Evolutionary conservation across 2,329 filamentous ascomycete genomes (phyloP).

Genomic region (Fusarium odoratissimum): DNA sequence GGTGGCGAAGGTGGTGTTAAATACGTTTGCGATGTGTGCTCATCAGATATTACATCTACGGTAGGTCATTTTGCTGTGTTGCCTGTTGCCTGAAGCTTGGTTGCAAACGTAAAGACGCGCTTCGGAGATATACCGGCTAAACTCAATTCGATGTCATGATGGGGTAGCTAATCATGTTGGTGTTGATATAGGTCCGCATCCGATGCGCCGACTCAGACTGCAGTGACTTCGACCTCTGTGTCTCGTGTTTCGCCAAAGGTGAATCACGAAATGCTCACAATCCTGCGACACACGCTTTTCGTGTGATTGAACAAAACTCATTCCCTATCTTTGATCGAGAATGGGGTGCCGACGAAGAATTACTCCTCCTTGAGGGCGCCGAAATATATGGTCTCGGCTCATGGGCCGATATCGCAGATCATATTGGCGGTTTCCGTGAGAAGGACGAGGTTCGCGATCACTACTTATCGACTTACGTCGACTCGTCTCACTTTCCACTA

Average conservation of each 20-base stretch:
- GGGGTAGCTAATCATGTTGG: conserved; percentile 33
- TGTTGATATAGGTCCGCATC: conserved; percentile 80
- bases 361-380: conserved; percentile 91
- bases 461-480: conserved; percentile 88
- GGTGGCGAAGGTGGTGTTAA: conserved; percentile 91
- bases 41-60: conserved; percentile 95
- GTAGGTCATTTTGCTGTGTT: conserved; percentile 64
- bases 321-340: conserved; percentile 95
- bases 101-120: conserved; percentile 17
- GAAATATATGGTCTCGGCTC: conserved; percentile 97
- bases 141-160: conserved; percentile 39
- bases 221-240: conserved; percentile 96
- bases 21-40: conserved; percentile 97
- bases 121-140: conserved; percentile 45
- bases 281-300: conserved; percentile 85
- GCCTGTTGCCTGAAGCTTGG: conserved; percentile 6
- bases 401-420: conserved; percentile 97
- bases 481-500: conserved; percentile 85
- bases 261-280: conserved; percentile 85
- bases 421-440: conserved; percentile 93
- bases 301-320: conserved; percentile 97
- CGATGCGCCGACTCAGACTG: conserved; percentile 86
- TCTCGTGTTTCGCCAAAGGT: conserved; percentile 90
- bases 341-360: conserved; percentile 97
- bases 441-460: conserved; percentile 98